Evolutionary conservation across 1,284 basidiomycete species (phyloP).

Genomic region (Ustilago sp.): DNA sequence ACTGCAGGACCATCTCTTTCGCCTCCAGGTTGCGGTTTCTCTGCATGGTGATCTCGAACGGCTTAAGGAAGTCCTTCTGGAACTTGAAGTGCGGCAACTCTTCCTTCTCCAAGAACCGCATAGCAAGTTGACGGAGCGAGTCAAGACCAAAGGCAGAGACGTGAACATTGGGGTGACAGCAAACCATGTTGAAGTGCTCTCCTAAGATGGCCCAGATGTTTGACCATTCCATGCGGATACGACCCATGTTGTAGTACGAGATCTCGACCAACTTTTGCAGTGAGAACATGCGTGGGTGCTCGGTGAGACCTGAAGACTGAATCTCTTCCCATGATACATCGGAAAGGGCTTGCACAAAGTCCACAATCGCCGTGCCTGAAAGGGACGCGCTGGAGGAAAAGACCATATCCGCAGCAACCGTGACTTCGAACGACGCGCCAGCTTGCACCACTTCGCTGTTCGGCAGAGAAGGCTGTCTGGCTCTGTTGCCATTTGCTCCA

Average conservation of each 20-base stretch:
- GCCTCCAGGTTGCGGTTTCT: constrained; percentile 95
- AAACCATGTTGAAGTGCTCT: constrained; percentile 99
- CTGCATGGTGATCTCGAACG: constrained; percentile 98
- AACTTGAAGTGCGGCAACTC: constrained; percentile 98
- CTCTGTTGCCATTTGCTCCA: constrained; percentile 15
- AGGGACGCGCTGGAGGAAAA: constrained; percentile 95
- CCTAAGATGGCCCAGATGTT: constrained; percentile 98
- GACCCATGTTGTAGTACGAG: constrained; percentile 99
- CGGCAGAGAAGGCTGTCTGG: constrained; percentile 70
- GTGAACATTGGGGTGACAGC: constrained; percentile 96
- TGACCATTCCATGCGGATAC: constrained; percentile 98
- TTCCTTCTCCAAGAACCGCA: constrained; percentile 99
- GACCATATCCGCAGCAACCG: constrained; percentile 98
- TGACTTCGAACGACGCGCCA: constrained; percentile 96
- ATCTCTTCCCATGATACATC: constrained; percentile 99
- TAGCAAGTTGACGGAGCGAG: constrained; percentile 95
- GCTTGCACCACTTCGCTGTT: constrained; percentile 96
- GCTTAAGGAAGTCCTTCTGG: constrained; percentile 98
- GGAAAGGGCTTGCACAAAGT: constrained; percentile 95
- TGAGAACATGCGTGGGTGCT: constrained; percentile 92
- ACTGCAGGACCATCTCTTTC: constrained; percentile 97
- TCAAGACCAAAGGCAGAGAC: constrained; percentile 98
- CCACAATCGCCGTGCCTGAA: constrained; percentile 94
- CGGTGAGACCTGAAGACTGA: constrained; percentile 90
- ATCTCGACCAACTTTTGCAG: constrained; percentile 99